phyloP scores from a whole-genome alignment of 345 rosid species.

The Kernera saxatilis region DNA sequence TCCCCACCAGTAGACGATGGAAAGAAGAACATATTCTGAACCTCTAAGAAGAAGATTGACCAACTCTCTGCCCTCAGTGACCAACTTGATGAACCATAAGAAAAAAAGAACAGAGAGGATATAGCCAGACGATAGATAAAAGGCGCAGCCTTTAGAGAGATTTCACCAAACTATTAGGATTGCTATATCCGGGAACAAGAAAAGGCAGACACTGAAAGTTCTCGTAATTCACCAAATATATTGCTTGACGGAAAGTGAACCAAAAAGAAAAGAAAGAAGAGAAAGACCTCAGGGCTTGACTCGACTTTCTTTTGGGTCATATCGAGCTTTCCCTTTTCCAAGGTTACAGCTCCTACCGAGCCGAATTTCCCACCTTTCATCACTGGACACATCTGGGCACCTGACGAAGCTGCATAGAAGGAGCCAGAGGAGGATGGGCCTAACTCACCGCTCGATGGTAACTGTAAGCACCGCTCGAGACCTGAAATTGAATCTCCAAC shows the following conservation, averaged over 20 bases:
- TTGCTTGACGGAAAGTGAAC: neutral
- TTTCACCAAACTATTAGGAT: neutral
- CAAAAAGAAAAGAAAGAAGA: neutral
- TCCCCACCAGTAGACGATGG: neutral
- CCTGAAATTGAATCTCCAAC: conserved; percentile 36
- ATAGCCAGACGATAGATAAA: neutral
- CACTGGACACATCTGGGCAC: conserved; percentile 47
- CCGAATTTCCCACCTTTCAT: conserved; percentile 71
- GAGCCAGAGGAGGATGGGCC: conserved; percentile 26
- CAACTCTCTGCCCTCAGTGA: neutral
- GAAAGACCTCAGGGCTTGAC: conserved; percentile 73
- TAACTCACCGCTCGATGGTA: conserved; percentile 30
- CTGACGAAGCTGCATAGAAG: conserved; percentile 16
- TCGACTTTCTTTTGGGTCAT: conserved; percentile 50
- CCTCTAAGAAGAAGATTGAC: neutral
- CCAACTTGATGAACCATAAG: neutral
- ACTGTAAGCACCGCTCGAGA: conserved; percentile 60
- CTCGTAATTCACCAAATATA: neutral
- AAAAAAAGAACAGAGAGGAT: neutral
- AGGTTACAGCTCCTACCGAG: conserved; percentile 69
- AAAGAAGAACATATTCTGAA: neutral
- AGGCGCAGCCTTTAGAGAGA: neutral
- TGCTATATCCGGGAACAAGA: neutral
- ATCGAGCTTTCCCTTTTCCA: conserved; percentile 88
- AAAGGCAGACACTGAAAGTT: neutral